A percentile compares a stretch with the other conserved stretches of the same genome.
Evolutionary conservation across 2,329 filamentous ascomycete species (phyloP).

Genomic region (Periconia sp.): DNA sequence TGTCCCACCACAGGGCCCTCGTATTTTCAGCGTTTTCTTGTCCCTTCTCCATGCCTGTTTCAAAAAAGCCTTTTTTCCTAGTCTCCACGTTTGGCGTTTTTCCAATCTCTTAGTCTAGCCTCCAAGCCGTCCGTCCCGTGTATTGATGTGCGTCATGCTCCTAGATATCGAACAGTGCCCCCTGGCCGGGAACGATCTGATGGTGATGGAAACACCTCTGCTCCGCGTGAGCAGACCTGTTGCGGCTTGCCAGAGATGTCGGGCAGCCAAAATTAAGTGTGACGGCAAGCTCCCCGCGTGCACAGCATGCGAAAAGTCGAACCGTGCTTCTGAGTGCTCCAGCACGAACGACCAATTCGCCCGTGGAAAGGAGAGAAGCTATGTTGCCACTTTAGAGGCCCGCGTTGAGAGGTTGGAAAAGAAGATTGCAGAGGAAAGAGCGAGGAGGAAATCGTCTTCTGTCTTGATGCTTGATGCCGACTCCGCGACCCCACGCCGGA

Average conservation of each 20-base stretch:
- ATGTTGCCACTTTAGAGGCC: slow-evolving; percentile 93
- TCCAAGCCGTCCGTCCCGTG: no score
- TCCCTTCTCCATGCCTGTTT: slow-evolving; percentile 4
- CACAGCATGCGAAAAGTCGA: slow-evolving; percentile 91
- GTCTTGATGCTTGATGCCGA: slow-evolving; percentile 69
- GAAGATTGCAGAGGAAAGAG: slow-evolving; percentile 69
- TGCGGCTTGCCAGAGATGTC: slow-evolving; percentile 81
- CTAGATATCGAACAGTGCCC: slow-evolving; percentile 18
- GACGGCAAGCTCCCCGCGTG: slow-evolving; percentile 96
- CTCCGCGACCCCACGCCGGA: slow-evolving; percentile 58
- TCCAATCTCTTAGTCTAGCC: not conserved
- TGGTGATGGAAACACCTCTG: slow-evolving; percentile 62
- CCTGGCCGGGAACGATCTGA: slow-evolving; percentile 31
- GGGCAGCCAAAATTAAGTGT: slow-evolving; percentile 95
- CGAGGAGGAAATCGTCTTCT: slow-evolving; percentile 74
- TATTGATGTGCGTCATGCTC: slow-evolving; percentile 18
- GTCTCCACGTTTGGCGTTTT: not conserved
- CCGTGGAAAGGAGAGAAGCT: slow-evolving; percentile 92
- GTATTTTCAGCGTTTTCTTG: slow-evolving; percentile 12
- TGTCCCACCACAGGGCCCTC: slow-evolving; percentile 12
- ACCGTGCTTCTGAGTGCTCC: slow-evolving; percentile 84
- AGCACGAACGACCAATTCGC: slow-evolving; percentile 96
- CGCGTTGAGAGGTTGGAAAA: slow-evolving; percentile 87
- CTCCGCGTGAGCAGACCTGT: slow-evolving; percentile 79
- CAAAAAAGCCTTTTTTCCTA: no score